Evolutionary conservation across 1,284 basidiomycete genomes (phyloP), one percentile per base, ranked within the genome.

Genomic region (Trichosporon coremiiforme): DNA sequence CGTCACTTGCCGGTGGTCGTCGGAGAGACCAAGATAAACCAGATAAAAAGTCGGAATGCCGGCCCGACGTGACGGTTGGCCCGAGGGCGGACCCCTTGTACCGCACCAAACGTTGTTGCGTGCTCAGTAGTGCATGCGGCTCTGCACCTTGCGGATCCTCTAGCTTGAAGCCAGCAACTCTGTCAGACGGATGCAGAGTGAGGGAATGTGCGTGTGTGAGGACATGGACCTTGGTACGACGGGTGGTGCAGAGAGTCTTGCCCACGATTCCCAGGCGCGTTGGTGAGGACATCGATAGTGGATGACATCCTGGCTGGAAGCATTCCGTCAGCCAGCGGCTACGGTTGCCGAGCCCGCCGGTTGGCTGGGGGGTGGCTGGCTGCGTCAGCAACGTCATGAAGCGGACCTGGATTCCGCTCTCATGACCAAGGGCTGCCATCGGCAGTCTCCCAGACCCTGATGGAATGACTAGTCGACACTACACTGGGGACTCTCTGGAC

Each of bases 331-430:
- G 17, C 50, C 7, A 53, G 20, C 50, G 20, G 50, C 7, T 25
- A 25, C 50, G 50, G 20, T 4, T 12, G 22, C 50, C 22, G 50
- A 53, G 8, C 9, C 20, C 20, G 50, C 12, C 9, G 9, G 9
- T 20, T 53, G 22, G 50, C 7, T 22, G n/a, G 20, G 20, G 47
- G 13, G 57, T 22, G 57, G 57, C 57, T 62, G 57, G 57, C 29
- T n/a, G 29, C 57, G 31, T 31, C 29, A 62, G 29, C 29, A 33
- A 62, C 57, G 57, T 62, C 57, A 62, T 62, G 31, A 62, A 25
- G 57, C 57, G 57, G 57, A 62, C 31, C 57, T 62, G 31, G 31
- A 35, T 62, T 35, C 57, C 57, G 57, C 57, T 62, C 57, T 29
- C 17, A n/a, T 33, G 57, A 62, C 29, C 31, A 33, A 33, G 55